Evolutionary conservation across 306 rosid genomes (phyloP).

Genomic region (Comarum palustre): DNA sequence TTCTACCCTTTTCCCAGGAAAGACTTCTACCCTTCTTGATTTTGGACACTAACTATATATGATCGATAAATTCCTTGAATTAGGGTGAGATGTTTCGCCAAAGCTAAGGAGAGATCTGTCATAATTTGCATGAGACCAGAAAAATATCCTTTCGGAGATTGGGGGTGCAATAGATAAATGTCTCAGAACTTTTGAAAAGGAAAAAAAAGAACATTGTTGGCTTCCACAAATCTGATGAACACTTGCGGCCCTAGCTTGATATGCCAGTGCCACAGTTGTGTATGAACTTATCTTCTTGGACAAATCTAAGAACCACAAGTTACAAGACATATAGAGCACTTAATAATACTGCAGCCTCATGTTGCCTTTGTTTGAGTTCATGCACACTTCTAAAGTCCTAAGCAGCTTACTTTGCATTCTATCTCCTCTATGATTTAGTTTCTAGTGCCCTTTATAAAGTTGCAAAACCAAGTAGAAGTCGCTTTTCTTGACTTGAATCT

Average conservation of each 20-base stretch:
- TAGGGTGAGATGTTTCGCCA: not conserved
- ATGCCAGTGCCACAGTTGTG: not conserved
- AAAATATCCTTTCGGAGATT: not conserved
- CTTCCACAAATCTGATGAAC: not conserved
- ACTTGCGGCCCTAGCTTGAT: not conserved
- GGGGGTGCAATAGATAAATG: not conserved
- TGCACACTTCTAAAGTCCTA: not conserved
- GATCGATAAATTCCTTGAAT: not conserved
- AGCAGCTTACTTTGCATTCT: not conserved
- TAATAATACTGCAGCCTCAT: not conserved
- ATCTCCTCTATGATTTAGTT: not conserved
- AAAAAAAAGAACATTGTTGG: not conserved
- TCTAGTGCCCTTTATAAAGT: constrained; percentile 10
- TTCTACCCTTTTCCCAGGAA: not conserved
- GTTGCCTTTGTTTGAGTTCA: not conserved
- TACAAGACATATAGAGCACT: not conserved
- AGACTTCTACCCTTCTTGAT: not conserved
- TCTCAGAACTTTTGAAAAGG: not conserved
- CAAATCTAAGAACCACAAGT: not conserved
- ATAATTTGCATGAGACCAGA: not conserved
- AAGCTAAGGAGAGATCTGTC: not conserved
- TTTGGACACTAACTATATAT: not conserved
- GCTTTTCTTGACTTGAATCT: constrained; percentile 14
- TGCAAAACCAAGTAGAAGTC: not conserved
- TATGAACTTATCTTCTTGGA: constrained; percentile 6